phyloP scores from a whole-genome alignment of 306 rosid genomes.

The Trifolium fragiferum region DNA sequence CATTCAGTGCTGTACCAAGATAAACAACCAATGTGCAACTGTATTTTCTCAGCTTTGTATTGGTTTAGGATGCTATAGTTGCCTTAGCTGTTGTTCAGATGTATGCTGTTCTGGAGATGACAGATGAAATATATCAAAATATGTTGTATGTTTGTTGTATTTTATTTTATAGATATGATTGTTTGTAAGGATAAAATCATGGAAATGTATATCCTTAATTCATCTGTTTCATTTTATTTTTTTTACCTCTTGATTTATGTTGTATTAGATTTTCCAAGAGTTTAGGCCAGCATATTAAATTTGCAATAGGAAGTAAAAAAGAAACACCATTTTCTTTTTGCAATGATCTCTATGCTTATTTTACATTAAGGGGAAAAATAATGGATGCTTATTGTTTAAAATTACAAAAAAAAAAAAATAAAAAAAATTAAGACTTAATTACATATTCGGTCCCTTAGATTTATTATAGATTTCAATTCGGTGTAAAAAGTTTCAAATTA shows the following conservation, averaged over 20 bases:
- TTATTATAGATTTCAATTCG: too few relatives aligned
- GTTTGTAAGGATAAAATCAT: neutral
- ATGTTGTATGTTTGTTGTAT: neutral
- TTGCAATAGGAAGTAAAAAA: conserved; percentile 29
- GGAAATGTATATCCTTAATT: neutral
- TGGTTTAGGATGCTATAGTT: conserved; percentile 67
- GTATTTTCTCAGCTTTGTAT: conserved; percentile 63
- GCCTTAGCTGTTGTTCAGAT: conserved; percentile 62
- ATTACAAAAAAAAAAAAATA: too few relatives aligned
- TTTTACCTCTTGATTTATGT: neutral
- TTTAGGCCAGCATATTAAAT: conserved; percentile 13
- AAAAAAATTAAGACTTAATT: too few relatives aligned
- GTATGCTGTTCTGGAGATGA: conserved; percentile 53
- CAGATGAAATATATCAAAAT: conserved; percentile 6
- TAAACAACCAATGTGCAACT: conserved; percentile 64
- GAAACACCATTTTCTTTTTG: conserved; percentile 16
- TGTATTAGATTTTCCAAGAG: conserved; percentile 24
- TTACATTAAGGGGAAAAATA: neutral
- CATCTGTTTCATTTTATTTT: neutral
- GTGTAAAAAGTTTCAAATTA: too few relatives aligned
- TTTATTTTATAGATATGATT: neutral
- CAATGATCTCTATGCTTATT: conserved; percentile 5
- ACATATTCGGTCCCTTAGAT: too few relatives aligned
- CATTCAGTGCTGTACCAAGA: conserved; percentile 52
- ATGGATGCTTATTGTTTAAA: too few relatives aligned